Conservation (phyloP, 345 rosid species). For the Salix caprea region DNA sequence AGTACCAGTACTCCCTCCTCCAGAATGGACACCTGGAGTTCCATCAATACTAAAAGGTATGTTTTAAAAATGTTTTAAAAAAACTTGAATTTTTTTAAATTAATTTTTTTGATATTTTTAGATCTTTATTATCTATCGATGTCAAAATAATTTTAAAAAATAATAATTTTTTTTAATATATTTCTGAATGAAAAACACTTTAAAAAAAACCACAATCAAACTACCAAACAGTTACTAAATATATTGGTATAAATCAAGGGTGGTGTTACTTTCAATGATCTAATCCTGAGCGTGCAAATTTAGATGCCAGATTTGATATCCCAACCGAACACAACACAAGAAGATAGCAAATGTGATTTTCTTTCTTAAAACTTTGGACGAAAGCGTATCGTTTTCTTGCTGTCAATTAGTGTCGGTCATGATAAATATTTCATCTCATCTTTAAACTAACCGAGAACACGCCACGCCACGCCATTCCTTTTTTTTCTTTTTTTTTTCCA, state of each 20-base stretch:
- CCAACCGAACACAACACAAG: neutral
- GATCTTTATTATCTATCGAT: fast-evolving
- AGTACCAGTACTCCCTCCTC: neutral
- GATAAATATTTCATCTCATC: neutral
- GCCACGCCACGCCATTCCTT: neutral
- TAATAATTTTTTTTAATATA: no score
- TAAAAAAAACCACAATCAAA: no score
- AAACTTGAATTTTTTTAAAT: no score
- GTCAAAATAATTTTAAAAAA: no score
- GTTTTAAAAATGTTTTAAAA: no score
- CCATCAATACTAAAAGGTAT: neutral
- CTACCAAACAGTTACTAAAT: neutral
- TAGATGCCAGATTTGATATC: neutral
- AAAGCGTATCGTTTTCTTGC: neutral
- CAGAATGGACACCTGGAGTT: neutral
- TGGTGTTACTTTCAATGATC: neutral
- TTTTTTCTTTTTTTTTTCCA: neutral
- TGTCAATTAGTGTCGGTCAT: neutral
- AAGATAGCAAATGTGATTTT: neutral
- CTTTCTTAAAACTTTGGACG: neutral
- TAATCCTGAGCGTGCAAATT: neutral
- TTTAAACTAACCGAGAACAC: neutral
- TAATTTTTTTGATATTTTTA: no score
- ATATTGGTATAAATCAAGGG: neutral
- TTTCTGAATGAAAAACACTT: fast-evolving